Evolutionary conservation across 108 stramenopile genomes (phyloP), one percentile per base, ranked within the genome.

Genomic region (Cylindrotheca fusiformis): DNA sequence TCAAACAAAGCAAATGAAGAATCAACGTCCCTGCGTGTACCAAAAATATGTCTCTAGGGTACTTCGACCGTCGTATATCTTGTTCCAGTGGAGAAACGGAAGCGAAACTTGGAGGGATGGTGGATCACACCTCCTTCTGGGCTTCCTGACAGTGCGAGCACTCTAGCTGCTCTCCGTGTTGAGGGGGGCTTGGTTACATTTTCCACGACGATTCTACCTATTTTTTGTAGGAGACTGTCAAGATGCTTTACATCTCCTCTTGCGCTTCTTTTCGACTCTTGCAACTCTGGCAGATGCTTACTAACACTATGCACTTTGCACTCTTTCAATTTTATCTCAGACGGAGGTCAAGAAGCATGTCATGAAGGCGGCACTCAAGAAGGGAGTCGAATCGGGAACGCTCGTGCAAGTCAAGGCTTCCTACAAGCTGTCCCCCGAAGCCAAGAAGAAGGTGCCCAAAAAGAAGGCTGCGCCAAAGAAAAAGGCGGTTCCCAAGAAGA

Each of bases 351-450:
- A 85, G 69, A 83, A 77, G 48, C 77, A 81, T 48, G 51, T 91
- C 28, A 63, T 81, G 62, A 80, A 68, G 41, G 82, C 80, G n/a
- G 84, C 83, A 32, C 67, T 91, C 56, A 81, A 85, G 75, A 72
- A 68, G 65, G 89, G 84, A 0, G 60, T 87, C 17, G 80, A 81
- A 58, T 69, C 80, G 31, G 82, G 73, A 22, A 69, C 71, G 24
- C 78, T 91, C 47, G 74, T 84, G 2, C 74, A 87, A 63, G 78
- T 87, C 25, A 87, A 85, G 58, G 68, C 63, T 12, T 84, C 82
- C 52, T 91, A 81, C 86, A 91, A 91, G 78, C 59, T 91, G 47
- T 75, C 76, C 8, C 57, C 75, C 19, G 80, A 79, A 29, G 82
- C 84, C 17, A 71, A 77, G 65, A 71, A 62, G 32, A 68, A 71